Conservation (phyloP, 441 rosid species). For the Adansonia rubrostipa region DNA sequence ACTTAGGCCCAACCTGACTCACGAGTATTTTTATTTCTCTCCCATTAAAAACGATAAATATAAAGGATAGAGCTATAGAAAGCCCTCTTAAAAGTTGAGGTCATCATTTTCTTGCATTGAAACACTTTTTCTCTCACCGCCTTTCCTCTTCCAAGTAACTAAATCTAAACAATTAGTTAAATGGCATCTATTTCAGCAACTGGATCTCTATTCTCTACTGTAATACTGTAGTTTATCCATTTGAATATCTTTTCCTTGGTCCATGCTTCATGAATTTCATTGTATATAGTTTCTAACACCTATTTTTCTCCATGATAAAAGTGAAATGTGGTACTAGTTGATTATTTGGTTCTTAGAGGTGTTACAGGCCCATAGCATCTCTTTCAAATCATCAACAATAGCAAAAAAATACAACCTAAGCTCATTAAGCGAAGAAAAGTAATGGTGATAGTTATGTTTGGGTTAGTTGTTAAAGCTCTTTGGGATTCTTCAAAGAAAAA, state of each 20-base stretch:
- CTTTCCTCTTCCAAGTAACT: not conserved
- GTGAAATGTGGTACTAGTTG: too few relatives aligned
- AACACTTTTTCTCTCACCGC: not conserved
- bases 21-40: too few relatives aligned
- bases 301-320: not conserved
- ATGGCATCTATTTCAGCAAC: conserved; percentile 63
- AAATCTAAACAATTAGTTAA: not conserved
- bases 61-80: not conserved
- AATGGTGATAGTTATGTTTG: conserved; percentile 49
- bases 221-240: conserved; percentile 27
- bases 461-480: conserved; percentile 45
- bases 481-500: conserved; percentile 35
- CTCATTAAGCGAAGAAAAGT: conserved; percentile 54
- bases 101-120: conserved; percentile 49
- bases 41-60: too few relatives aligned
- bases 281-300: not conserved
- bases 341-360: conserved; percentile 35
- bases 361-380: conserved; percentile 32
- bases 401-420: not conserved
- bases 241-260: conserved; percentile 3
- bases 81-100: conserved; percentile 31
- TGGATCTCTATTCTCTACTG: conserved; percentile 32
- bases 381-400: conserved; percentile 17
- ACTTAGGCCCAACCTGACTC: too few relatives aligned
- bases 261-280: not conserved